Base-by-base conservation (phyloP, 2,329 filamentous ascomycete species). In the Elsinoe perseae region DNA sequence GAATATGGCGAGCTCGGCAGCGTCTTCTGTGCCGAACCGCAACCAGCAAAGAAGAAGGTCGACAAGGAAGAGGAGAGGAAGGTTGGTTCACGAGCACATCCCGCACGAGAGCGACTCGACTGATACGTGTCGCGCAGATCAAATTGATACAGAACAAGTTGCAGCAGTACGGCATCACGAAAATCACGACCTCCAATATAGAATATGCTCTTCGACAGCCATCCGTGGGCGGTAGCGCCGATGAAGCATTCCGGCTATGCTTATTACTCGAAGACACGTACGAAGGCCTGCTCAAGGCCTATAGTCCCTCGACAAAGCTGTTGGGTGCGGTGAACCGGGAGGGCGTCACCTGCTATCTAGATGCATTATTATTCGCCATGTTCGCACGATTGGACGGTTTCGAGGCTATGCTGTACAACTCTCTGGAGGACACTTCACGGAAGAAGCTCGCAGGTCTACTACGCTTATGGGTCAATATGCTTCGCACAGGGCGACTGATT, bases 311-410 rank as follows among this genome's bases (percentile, higher is more conserved):
- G 54, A 78, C 86, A 6, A 80, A 80, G 57, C 83, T 97, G 75
- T 74, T 89, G 3, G 93, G 93, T 5, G 92, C 93, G 10, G 86
- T 89, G 64, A 98, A 98, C 66, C 80, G 90, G 48, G 80, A 85
- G 43, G 82, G 81, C 48, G 89, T 95, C 32, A 97, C 92, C n/a
- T 98, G 93, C 73, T 97, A 95, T 68, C 76, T 97, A 14, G 93
- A 97, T 69, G 81, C 92, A 0, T 74, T 97, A 20, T 79, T 98
- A 1, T 97, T 96, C 68, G 87, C 92, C 69, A 96, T 98, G 89
- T 97, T 97, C 68, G 87, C 88, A 16, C 85, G 88, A 59, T 78
- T 96, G 34, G 86, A 89, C 62, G 91, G 87, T 61, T 98, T 95
- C 68, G 92, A 97, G 70, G 89, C 87, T 50, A 95, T 97, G 78